Percentiles rank a stretch among this genome's conserved stretches.
Evolutionary conservation across 192 early-diverging fungal species (phyloP).

Genomic region (Backusella mclennaniae): DNA sequence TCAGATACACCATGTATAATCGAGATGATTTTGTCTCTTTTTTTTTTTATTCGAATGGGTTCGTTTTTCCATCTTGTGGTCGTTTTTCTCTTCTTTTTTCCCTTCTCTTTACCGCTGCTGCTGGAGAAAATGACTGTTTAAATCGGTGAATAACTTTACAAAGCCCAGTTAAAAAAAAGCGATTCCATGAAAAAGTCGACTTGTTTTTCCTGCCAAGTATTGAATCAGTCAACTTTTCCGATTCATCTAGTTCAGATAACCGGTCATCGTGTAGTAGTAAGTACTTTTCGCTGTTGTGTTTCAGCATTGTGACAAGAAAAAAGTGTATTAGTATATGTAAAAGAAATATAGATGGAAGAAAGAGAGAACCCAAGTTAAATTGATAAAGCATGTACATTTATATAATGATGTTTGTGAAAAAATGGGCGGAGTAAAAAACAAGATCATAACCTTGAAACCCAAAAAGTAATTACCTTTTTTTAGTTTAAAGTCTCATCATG

Average conservation of each 20-base stretch:
- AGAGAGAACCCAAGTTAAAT: neutral
- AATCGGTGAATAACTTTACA: neutral
- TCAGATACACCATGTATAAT: neutral
- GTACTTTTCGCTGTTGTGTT: neutral
- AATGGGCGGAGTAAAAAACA: neutral
- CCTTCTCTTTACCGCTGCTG: neutral
- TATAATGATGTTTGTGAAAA: neutral
- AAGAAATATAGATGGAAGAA: neutral
- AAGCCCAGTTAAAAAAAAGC: neutral
- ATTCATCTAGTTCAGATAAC: neutral
- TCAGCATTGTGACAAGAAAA: neutral
- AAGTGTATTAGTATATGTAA: neutral
- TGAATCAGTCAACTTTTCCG: neutral
- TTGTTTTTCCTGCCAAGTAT: neutral
- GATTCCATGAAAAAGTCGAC: neutral
- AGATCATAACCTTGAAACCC: neutral
- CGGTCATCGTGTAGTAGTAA: neutral
- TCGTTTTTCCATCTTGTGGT: constrained; percentile 1
- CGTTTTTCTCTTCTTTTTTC: constrained; percentile 9
- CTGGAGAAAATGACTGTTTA: neutral
- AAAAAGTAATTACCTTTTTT: neutral
- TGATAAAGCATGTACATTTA: neutral
- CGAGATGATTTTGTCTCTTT: neutral
- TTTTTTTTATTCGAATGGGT: neutral
- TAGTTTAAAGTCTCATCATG: neutral